Evolutionary conservation across 176 grass and related monocot species (phyloP).

Genomic region (Bothriochloa decipiens): DNA sequence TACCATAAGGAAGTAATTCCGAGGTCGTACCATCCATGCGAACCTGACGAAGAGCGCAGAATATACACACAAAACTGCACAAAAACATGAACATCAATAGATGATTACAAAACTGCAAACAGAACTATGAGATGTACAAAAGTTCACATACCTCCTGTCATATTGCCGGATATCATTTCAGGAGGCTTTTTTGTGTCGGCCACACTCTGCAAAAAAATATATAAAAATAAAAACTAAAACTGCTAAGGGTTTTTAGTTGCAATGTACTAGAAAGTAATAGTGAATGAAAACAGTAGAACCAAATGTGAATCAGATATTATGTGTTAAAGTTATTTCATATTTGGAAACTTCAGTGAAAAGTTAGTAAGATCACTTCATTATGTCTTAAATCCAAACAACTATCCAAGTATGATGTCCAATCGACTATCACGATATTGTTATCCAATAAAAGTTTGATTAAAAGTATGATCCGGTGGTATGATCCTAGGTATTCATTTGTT

Average conservation of each 20-base stretch:
- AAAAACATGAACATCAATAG: not conserved
- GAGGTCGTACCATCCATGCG: slow-evolving; percentile 77
- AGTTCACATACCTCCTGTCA: slow-evolving; percentile 61
- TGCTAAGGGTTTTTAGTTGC: not conserved
- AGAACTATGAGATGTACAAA: not conserved
- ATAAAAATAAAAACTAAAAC: not conserved
- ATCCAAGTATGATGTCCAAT: too few relatives aligned
- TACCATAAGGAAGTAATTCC: slow-evolving; percentile 74
- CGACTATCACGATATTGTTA: too few relatives aligned
- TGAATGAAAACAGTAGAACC: too few relatives aligned
- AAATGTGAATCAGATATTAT: too few relatives aligned
- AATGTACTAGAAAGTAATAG: not conserved
- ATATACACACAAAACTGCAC: slow-evolving; percentile 77
- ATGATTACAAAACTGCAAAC: slow-evolving; percentile 37
- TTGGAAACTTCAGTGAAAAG: too few relatives aligned
- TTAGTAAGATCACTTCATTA: too few relatives aligned
- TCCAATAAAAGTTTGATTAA: too few relatives aligned
- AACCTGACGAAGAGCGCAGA: slow-evolving; percentile 85
- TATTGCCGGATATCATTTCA: slow-evolving; percentile 78
- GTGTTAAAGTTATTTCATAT: too few relatives aligned
- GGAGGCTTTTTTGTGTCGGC: slow-evolving; percentile 61
- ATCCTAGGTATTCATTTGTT: too few relatives aligned
- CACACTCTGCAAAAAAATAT: slow-evolving; percentile 5
- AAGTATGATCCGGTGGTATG: too few relatives aligned
- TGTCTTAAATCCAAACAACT: too few relatives aligned